Evolutionary conservation across 129 eudicot genomes (phyloP), one percentile per base, ranked within the genome.

Genomic region (Scalesia atractyloides): DNA sequence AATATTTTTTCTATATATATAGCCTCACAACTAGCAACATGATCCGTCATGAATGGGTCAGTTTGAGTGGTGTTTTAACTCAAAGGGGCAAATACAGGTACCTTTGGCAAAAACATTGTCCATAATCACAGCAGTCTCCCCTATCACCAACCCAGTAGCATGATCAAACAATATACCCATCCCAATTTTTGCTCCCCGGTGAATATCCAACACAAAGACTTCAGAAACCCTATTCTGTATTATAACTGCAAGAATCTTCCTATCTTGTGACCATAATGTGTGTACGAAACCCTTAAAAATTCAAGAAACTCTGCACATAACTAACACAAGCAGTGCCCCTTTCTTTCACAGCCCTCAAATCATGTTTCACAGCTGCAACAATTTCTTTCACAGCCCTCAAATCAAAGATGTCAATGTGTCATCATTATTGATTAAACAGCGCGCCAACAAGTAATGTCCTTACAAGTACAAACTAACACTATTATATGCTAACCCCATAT

Each of bases 301-400:
- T 89, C 67, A 92, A 62, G 69, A 92, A 87, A 76, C 98, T 89
- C 75, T 92, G 98, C 0, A 89, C 95, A 41, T 85, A 92, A 66
- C 85, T 85, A 2, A 89, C 76, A 69, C 98, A 92, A 76, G 98
- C 96, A 5, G 98, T 95, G 84, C 89, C 98, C 51, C 98, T 85
- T 57, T 89, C 96, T 54, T 83, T 89, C 1, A 92, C 96, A 8
- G 73, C 82, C 19, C 5, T 71, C 44, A 78, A 34, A 54, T 78
- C 82, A 12, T 78, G 22, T 53, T 54, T 64, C 53, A 78, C 67
- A 1, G 73, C 66, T 13, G 43, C 34, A 13, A 63, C 77, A 44
- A 30, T 1, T 30, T 30, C 5, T 30, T 30, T 3, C 34, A 30
- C 34, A 30, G 34, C 34, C 34, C 34, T 30, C 34, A 30, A 30